phyloP scores from a whole-genome alignment of 2,329 filamentous ascomycete species.

The Nemania abortiva region DNA sequence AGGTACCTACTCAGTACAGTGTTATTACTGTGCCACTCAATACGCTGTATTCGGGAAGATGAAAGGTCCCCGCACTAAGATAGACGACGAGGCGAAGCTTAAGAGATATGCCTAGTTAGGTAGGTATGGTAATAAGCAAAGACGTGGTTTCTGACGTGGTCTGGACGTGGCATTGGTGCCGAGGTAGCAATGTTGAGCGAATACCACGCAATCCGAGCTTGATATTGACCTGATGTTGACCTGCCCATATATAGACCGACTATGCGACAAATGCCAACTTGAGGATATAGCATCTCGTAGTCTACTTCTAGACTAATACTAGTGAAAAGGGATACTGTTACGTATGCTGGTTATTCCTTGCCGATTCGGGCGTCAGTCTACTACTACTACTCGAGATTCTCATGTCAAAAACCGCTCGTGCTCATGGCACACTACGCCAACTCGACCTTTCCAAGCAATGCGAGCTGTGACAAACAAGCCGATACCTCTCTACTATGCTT shows the following conservation, averaged over 20 bases:
- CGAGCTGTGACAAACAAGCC: neutral
- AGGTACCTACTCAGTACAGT: too few relatives aligned
- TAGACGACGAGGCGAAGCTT: too few relatives aligned
- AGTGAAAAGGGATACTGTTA: neutral
- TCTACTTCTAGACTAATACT: neutral
- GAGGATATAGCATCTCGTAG: neutral
- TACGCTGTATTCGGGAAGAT: neutral
- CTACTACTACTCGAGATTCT: neutral
- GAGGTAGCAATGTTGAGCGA: conserved; percentile 2
- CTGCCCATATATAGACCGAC: neutral
- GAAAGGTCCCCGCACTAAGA: neutral
- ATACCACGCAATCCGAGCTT: neutral
- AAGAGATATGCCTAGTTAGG: too few relatives aligned
- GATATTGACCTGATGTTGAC: neutral
- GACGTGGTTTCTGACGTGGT: neutral
- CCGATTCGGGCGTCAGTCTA: neutral
- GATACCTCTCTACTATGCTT: neutral
- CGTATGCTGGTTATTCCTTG: neutral
- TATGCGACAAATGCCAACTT: neutral
- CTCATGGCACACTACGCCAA: neutral
- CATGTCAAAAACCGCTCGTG: neutral
- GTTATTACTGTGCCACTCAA: too few relatives aligned
- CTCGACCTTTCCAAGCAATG: neutral
- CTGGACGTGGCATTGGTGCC: neutral
- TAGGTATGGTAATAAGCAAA: neutral